A percentile compares a stretch with the other conserved stretches of the same genome.
Conservation (phyloP, 805 yeast species). For the Tetrapisispora fleetii region DNA sequence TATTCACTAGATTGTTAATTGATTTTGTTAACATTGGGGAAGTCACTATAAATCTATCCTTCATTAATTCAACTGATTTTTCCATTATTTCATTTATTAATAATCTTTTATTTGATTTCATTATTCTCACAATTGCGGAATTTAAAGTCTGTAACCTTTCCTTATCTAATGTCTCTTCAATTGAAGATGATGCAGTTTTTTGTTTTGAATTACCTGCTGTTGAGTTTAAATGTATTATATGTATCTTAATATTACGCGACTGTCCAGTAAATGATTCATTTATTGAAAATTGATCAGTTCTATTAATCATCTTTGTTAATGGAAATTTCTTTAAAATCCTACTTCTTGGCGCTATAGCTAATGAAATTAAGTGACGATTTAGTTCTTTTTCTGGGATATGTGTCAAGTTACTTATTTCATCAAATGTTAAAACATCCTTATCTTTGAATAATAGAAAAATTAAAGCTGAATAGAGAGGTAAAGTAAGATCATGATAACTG, state of each 20-base stretch:
- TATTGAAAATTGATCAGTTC: constrained; percentile 53
- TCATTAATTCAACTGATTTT: constrained; percentile 51
- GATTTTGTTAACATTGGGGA: constrained; percentile 59
- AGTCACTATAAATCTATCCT: constrained; percentile 58
- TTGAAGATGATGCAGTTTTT: constrained; percentile 2
- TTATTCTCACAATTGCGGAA: constrained; percentile 80
- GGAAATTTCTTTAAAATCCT: constrained; percentile 68
- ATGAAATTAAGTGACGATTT: constrained; percentile 67
- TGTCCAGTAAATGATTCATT: constrained; percentile 64
- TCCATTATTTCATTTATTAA: constrained; percentile 57
- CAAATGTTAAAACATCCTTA: constrained; percentile 41
- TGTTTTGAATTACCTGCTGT: not conserved
- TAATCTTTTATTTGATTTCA: constrained; percentile 62
- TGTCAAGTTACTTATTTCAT: constrained; percentile 55
- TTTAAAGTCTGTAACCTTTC: constrained; percentile 62
- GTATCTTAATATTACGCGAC: constrained; percentile 59
- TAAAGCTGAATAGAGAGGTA: constrained; percentile 75
- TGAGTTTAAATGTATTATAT: constrained; percentile 3
- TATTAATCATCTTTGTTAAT: constrained; percentile 58
- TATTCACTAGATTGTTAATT: constrained; percentile 64
- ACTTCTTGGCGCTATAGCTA: constrained; percentile 75
- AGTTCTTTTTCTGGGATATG: constrained; percentile 66
- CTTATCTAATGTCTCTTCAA: constrained; percentile 44
- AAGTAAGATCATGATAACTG: constrained; percentile 63
- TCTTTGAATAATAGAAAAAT: constrained; percentile 67